Conservation (phyloP, 371 early-diverging fungal genomes). For the Mortierella sp. region DNA sequence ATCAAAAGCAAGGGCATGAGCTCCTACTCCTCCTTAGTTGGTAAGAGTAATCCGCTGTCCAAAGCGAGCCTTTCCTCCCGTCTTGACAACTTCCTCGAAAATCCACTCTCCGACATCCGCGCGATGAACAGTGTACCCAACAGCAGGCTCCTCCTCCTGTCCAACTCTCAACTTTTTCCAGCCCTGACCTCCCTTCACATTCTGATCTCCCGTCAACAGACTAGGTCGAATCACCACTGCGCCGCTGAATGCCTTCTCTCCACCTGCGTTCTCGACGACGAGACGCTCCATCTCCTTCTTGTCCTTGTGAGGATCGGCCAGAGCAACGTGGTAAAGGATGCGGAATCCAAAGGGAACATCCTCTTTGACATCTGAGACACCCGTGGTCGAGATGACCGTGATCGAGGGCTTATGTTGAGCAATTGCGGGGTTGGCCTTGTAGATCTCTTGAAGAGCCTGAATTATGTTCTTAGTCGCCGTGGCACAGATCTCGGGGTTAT, state of each 20-base stretch:
- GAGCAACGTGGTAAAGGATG: conserved; percentile 26
- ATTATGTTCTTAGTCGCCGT: conserved; percentile 33
- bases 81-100: conserved; percentile 35
- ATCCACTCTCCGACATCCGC: conserved; percentile 47
- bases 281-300: conserved; percentile 50
- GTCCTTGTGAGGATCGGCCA: conserved; percentile 46
- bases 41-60: conserved; percentile 42
- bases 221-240: conserved; percentile 31
- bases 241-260: conserved; percentile 22
- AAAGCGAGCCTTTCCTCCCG: conserved; percentile 12
- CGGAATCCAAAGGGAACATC: conserved; percentile 46
- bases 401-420: conserved; percentile 37
- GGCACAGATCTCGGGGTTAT: conserved; percentile 43
- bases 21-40: conserved; percentile 13
- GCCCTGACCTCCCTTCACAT: conserved; percentile 36
- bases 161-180: conserved; percentile 37
- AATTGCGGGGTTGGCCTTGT: conserved; percentile 15
- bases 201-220: conserved; percentile 33
- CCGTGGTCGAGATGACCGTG: conserved; percentile 38
- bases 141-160: conserved; percentile 24
- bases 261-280: conserved; percentile 1
- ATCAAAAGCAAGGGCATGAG: background rate
- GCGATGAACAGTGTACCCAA: conserved; percentile 38
- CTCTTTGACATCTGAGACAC: conserved; percentile 32
- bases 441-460: conserved; percentile 35